Conservation (phyloP, 371 early-diverging fungal genomes). For the Batkoa obscura region DNA sequence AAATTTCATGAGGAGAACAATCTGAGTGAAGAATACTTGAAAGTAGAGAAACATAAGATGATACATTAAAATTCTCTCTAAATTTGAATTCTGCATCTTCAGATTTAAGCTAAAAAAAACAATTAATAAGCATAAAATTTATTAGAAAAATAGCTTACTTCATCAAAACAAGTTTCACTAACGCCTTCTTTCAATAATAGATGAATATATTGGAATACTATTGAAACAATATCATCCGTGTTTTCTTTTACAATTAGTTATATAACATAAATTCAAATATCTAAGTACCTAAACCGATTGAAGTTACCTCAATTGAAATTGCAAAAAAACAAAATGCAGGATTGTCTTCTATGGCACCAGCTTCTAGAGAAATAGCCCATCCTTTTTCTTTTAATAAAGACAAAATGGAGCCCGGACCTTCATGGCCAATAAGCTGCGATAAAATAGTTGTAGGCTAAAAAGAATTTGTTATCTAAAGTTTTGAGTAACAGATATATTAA, state of each 20-base stretch:
- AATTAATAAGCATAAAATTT: not conserved
- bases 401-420: conserved; percentile 68
- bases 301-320: conserved; percentile 61
- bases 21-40: conserved; percentile 43
- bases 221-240: conserved; percentile 50
- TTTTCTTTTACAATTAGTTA: conserved; percentile 16
- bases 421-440: conserved; percentile 62
- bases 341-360: conserved; percentile 39
- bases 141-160: conserved; percentile 17
- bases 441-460: conserved; percentile 43
- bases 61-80: conserved; percentile 53
- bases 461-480: not conserved
- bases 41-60: conserved; percentile 32
- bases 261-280: not conserved
- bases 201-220: conserved; percentile 74
- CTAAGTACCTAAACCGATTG: conserved; percentile 43
- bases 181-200: conserved; percentile 47
- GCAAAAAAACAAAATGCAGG: conserved; percentile 63
- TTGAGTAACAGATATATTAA: not conserved
- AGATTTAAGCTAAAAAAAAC: conserved; percentile 23
- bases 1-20: conserved; percentile 37
- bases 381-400: conserved; percentile 67
- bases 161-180: conserved; percentile 56
- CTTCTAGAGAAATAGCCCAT: conserved; percentile 66
- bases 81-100: conserved; percentile 56